These are phyloP conservation scores for Prunus padus DNA, from an alignment of 306 rosid species.

Conservation along the genomic window DNA sequence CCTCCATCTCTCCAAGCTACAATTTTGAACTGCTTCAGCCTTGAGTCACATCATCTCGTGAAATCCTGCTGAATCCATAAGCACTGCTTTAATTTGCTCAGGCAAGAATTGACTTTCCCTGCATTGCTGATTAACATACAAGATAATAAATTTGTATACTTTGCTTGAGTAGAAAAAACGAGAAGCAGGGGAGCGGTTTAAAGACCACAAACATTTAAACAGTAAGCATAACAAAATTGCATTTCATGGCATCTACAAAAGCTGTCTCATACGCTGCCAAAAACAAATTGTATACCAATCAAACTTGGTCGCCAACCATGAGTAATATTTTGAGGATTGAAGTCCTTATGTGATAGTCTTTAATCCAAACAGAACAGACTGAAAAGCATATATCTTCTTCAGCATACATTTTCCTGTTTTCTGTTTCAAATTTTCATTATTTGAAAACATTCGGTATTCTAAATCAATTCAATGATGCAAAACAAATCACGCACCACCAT, in stretches of 20 bases:
- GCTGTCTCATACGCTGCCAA: neutral
- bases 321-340: neutral
- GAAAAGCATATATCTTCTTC: no score
- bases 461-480: neutral
- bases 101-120: constrained; percentile 74
- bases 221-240: neutral
- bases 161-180: neutral
- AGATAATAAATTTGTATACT: neutral
- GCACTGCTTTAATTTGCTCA: constrained; percentile 78
- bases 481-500: neutral
- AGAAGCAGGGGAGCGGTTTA: no score
- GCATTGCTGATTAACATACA: constrained; percentile 66
- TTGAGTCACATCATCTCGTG: constrained; percentile 50
- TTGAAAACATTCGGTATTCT: no score
- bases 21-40: constrained; percentile 13
- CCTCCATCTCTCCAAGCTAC: constrained; percentile 19
- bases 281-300: neutral
- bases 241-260: neutral
- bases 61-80: constrained; percentile 71
- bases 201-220: neutral
- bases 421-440: no score
- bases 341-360: neutral
- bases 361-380: neutral
- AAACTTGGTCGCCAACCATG: neutral
- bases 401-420: no score